Evolutionary conservation across 768 basidiomycete species (phyloP).

Genomic region (Mycena pura): DNA sequence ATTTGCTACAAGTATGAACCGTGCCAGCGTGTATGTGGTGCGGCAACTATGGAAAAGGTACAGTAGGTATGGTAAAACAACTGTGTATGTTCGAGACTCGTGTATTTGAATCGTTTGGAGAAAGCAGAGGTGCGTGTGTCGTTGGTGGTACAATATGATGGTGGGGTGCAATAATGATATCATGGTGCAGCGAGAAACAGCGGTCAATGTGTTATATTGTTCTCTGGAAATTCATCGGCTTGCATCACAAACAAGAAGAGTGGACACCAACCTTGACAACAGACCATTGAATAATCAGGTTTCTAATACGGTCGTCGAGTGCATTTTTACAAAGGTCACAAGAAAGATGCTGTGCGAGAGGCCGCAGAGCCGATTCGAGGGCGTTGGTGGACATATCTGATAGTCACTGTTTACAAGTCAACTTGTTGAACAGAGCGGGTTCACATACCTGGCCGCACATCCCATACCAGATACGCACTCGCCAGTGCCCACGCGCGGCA

Average conservation of each 20-base stretch:
- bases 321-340: conserved; percentile 73
- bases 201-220: conserved; percentile 53
- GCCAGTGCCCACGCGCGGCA: conserved; percentile 85
- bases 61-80: conserved; percentile 19
- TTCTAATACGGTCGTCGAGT: conserved; percentile 70
- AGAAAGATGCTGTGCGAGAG: conserved; percentile 69
- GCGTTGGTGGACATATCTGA: conserved; percentile 75
- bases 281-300: conserved; percentile 78
- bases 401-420: not conserved
- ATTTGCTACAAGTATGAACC: conserved; percentile 21
- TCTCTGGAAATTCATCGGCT: conserved; percentile 43
- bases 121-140: conserved; percentile 21
- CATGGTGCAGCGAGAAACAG: not conserved
- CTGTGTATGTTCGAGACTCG: conserved; percentile 5
- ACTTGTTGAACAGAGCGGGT: not conserved
- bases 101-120: conserved; percentile 6
- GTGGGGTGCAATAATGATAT: conserved; percentile 10
- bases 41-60: conserved; percentile 6
- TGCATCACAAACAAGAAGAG: not conserved
- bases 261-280: conserved; percentile 66
- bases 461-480: conserved; percentile 85
- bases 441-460: conserved; percentile 74
- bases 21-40: conserved; percentile 25
- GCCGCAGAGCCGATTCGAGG: conserved; percentile 75
- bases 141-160: conserved; percentile 21